These are phyloP conservation scores for Pseudoneurospora amorphoporcata DNA, from an alignment of 495 filamentous ascomycete species.

Conservation along the genomic window DNA sequence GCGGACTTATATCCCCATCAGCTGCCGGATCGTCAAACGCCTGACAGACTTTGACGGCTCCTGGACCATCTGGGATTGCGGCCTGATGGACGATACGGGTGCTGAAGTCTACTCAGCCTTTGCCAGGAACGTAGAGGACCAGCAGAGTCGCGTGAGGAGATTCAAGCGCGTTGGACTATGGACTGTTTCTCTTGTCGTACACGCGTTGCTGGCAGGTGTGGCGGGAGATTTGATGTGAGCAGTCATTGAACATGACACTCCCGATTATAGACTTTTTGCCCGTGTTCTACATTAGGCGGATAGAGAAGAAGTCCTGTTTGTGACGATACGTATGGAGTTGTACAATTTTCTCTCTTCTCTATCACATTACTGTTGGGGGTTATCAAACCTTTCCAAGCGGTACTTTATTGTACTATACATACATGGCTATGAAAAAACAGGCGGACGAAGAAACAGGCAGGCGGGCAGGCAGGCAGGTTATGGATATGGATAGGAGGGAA, in stretches of 20 bases:
- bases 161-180: conserved; percentile 96
- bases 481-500: neutral
- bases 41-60: conserved; percentile 84
- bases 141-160: conserved; percentile 70
- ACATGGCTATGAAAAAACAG: neutral
- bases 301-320: neutral
- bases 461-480: neutral
- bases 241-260: neutral
- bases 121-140: conserved; percentile 75
- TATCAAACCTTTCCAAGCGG: neutral
- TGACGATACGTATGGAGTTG: neutral
- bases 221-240: conserved; percentile 61
- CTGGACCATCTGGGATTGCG: conserved; percentile 91
- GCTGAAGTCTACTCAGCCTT: conserved; percentile 92
- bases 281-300: neutral
- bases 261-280: neutral
- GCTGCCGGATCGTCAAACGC: conserved; percentile 85
- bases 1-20: conserved; percentile 87
- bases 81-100: conserved; percentile 90
- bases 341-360: conserved; percentile 5
- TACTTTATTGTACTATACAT: neutral
- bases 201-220: conserved; percentile 92
- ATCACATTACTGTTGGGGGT: neutral
- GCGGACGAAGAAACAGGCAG: neutral
- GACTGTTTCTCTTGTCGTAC: conserved; percentile 81